These are phyloP conservation scores for Solanum acaule DNA, from an alignment of 257 asterid species.

Conservation along the genomic window DNA sequence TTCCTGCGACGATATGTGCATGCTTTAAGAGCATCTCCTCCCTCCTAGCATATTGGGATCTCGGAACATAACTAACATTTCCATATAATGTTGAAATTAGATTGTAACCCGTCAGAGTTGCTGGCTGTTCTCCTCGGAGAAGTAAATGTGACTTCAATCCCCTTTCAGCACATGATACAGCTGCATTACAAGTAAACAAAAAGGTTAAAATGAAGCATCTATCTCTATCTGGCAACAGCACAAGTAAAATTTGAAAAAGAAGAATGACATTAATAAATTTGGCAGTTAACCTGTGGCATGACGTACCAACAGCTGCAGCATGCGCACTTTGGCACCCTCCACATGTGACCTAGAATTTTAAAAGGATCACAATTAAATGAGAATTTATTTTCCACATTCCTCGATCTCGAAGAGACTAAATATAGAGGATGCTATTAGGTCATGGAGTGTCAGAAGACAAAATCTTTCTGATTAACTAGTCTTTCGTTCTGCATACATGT, in stretches of 20 bases:
- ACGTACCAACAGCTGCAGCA: conserved; percentile 91
- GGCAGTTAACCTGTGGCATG: neutral
- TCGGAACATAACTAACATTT: conserved; percentile 57
- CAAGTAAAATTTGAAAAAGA: neutral
- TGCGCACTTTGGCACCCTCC: conserved; percentile 99
- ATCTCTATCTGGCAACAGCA: neutral
- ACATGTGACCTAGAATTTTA: conserved; percentile 63
- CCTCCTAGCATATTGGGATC: conserved; percentile 66
- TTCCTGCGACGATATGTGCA: conserved; percentile 44
- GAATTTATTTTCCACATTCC: neutral
- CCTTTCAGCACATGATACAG: conserved; percentile 87
- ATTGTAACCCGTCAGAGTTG: conserved; percentile 71
- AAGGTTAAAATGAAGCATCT: neutral
- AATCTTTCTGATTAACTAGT: neutral
- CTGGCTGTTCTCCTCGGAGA: conserved; percentile 91
- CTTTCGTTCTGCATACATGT: neutral
- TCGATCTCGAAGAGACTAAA: neutral
- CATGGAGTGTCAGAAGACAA: neutral
- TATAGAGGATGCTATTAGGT: neutral
- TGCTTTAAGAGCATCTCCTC: conserved; percentile 69
- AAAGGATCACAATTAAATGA: conserved; percentile 12
- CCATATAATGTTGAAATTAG: conserved; percentile 71
- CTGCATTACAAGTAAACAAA: conserved; percentile 30
- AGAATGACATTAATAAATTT: neutral
- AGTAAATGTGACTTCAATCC: conserved; percentile 79